Evolutionary conservation across 2,329 filamentous ascomycete species (phyloP), one percentile per base, ranked within the genome.

Genomic region (Diplodia intermedia): DNA sequence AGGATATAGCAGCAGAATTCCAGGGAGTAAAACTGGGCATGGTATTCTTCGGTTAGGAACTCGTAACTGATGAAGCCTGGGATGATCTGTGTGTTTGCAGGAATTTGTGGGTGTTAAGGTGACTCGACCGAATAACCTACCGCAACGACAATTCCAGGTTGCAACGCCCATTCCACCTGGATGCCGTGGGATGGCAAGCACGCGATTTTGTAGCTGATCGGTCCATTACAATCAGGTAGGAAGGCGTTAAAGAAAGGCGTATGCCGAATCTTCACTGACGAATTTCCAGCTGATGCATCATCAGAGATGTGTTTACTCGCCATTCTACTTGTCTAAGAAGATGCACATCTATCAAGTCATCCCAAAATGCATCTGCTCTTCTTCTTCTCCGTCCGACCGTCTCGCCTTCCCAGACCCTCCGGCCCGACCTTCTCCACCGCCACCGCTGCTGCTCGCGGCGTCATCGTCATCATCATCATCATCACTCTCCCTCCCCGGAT

Each of bases 281-380:
- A 47, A 47, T 8, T 20, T 47, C n/a, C 11, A 47, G n/a, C 18
- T 20, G n/a, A 9, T 20, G 43, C n/a, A 18, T 8, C 43, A 11
- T 20, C 18, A 20, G 43, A 18, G 18, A 7, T 20, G 6, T 20
- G 3, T 3, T 11, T 9, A 1, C 29, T 29, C 29, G 11, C 50
- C 23, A 33, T n/a, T 55, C 14, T 15, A 15, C 7, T 36, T 12
- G 33, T 50, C 60, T 20, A 20, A 63, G 18, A 1, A 7, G 26
- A 55, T 4, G 20, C 26, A 33, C 8, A 31, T 36, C 43, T 23
- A 26, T 67, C 54, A 67, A 31, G 65, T 67, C 12, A 67, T 67
- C n/a, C 60, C 65, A 52, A 67, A 67, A 11, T 52, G 65, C 29
- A 55, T 20, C 8, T 31, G 12, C 40, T 60, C n/a, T n/a, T 67